Conservation (phyloP, 169 alveolate species). For the Plasmodium relictum region DNA sequence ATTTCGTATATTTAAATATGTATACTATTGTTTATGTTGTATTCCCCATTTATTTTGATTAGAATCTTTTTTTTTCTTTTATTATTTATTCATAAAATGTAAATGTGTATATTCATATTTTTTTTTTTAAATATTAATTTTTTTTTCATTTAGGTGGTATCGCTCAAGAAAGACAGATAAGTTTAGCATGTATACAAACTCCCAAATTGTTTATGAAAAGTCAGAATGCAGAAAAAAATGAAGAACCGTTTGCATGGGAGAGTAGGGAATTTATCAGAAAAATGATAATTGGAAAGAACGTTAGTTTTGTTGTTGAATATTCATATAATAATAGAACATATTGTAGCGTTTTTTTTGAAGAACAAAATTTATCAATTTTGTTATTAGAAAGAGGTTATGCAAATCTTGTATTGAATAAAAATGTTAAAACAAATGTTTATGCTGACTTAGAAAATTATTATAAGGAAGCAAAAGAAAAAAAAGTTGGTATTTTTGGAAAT, state of each 20-base stretch:
- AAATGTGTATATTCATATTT: too few species aligned
- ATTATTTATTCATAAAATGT: too few species aligned
- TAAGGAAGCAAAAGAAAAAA: conserved; percentile 41
- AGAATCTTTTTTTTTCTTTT: too few species aligned
- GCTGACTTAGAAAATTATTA: conserved; percentile 45
- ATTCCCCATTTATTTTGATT: too few species aligned
- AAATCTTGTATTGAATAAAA: conserved; percentile 47
- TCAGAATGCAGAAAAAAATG: conserved; percentile 54
- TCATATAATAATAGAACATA: conserved; percentile 47
- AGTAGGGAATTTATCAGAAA: conserved; percentile 72
- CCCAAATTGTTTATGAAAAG: conserved; percentile 62
- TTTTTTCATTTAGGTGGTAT: conserved; percentile 25
- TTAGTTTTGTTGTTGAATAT: conserved; percentile 56
- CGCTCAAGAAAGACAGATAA: conserved; percentile 68
- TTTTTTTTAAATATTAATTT: too few species aligned
- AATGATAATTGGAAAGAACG: conserved; percentile 68
- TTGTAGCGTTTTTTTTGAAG: conserved; percentile 71
- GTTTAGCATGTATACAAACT: conserved; percentile 63
- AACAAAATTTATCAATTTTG: conserved; percentile 28
- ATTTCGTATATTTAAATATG: too few species aligned
- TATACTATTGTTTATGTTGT: too few species aligned
- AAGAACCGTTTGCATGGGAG: conserved; percentile 78
- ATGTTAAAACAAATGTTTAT: conserved; percentile 60
- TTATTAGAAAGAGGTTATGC: conserved; percentile 64
- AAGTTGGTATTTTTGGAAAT: conserved; percentile 67